A percentile compares a stretch with the other conserved stretches of the same genome.
These are phyloP conservation scores for Penicillium digitatum DNA, from an alignment of 2,329 filamentous ascomycete genomes.

Conservation along the genomic window DNA sequence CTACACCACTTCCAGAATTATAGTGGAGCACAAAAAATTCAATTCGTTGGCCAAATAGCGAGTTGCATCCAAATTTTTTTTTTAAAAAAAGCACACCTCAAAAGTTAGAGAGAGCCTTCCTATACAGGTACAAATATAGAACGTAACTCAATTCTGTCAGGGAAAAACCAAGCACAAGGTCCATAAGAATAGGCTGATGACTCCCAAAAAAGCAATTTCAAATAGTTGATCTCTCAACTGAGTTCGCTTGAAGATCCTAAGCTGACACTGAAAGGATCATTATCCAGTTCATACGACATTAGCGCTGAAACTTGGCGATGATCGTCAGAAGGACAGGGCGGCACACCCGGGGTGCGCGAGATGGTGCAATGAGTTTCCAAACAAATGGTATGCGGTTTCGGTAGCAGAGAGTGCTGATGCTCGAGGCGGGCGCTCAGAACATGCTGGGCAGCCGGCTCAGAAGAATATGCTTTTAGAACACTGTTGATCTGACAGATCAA, in stretches of 20 bases:
- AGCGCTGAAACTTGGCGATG: not conserved
- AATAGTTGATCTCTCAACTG: not conserved
- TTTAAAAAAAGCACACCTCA: not conserved
- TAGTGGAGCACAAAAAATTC: not conserved
- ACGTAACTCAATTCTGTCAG: not conserved
- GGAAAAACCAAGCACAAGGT: not conserved
- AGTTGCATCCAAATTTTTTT: not conserved
- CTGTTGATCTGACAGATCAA: conserved; percentile 30
- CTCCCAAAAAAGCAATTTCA: not conserved
- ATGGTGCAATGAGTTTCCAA: conserved; percentile 24
- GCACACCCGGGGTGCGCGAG: conserved; percentile 2
- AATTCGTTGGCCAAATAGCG: not conserved
- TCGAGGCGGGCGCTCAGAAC: conserved; percentile 28
- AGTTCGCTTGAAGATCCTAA: conserved; percentile 8
- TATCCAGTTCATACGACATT: conserved; percentile 3
- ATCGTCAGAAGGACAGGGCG: not conserved
- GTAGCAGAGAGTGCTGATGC: conserved; percentile 33
- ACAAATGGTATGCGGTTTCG: conserved; percentile 20
- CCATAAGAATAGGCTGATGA: not conserved
- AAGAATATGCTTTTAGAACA: conserved; percentile 23
- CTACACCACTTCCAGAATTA: not conserved
- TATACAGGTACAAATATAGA: not conserved
- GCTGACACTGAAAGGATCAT: conserved; percentile 8
- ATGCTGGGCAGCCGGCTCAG: conserved; percentile 15
- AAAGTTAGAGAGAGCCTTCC: not conserved